Evolutionary conservation across 305 asterid genomes (phyloP).

Genomic region (Solanum chacoense): DNA sequence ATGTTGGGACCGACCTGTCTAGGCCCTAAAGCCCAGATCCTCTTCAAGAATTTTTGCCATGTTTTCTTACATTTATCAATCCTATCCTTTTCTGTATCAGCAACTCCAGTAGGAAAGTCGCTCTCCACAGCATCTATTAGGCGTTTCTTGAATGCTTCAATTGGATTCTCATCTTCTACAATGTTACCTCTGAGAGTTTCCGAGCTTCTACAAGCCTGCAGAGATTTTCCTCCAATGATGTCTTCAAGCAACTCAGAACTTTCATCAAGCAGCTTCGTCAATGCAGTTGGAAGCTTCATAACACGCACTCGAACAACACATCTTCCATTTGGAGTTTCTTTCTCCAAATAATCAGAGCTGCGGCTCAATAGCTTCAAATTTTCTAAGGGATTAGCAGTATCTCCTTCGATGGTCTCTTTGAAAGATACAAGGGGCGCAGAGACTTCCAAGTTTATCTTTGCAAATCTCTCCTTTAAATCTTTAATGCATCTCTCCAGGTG

Average conservation of each 20-base stretch:
- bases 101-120: conserved; percentile 25
- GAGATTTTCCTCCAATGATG: conserved; percentile 68
- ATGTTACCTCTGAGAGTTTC: conserved; percentile 50
- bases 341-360: conserved; percentile 61
- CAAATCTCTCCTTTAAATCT: conserved; percentile 87
- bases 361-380: conserved; percentile 42
- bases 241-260: conserved; percentile 65
- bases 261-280: conserved; percentile 76
- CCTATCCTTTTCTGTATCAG: conserved; percentile 45
- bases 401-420: conserved; percentile 84
- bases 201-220: conserved; percentile 49
- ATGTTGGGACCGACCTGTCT: conserved; percentile 83
- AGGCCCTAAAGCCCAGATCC: conserved; percentile 97
- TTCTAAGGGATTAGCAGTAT: conserved; percentile 44
- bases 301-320: conserved; percentile 77
- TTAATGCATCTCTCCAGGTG: conserved; percentile 91
- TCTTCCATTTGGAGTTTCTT: conserved; percentile 78
- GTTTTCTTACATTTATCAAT: conserved; percentile 36
- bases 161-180: conserved; percentile 61
- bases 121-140: conserved; percentile 66
- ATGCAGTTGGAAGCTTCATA: conserved; percentile 68
- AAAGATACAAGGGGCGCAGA: conserved; percentile 90
- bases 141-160: conserved; percentile 61
- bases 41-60: conserved; percentile 54
- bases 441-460: conserved; percentile 69